Percentiles rank a stretch among this genome's conserved stretches.
Evolutionary conservation across 148 eudicot species (phyloP).

Genomic region (Nyssa sinensis): DNA sequence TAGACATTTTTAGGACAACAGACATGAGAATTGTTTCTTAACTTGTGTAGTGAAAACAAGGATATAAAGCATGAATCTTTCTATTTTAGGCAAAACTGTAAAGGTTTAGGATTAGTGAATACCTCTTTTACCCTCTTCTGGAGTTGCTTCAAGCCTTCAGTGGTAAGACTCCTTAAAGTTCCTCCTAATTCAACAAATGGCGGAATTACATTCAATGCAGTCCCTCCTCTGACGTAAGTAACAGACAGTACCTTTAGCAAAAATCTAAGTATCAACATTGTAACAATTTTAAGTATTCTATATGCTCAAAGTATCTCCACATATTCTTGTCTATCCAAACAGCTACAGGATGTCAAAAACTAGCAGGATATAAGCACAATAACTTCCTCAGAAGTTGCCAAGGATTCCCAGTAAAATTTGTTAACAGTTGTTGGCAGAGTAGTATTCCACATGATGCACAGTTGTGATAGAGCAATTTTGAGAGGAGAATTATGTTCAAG

Average conservation of each 20-base stretch:
- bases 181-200: constrained; percentile 73
- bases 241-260: constrained; percentile 75
- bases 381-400: neutral
- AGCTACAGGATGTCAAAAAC: neutral
- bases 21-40: neutral
- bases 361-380: neutral
- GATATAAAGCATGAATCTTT: neutral
- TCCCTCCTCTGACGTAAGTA: constrained; percentile 70
- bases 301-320: neutral
- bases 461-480: neutral
- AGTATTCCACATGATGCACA: neutral
- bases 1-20: neutral
- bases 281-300: neutral
- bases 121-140: constrained; percentile 72
- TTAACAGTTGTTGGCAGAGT: neutral
- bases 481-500: neutral
- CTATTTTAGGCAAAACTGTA: neutral
- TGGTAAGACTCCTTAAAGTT: constrained; percentile 74
- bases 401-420: neutral
- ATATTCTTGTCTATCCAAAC: neutral
- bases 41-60: neutral
- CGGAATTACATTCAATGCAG: constrained; percentile 52
- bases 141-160: constrained; percentile 62
- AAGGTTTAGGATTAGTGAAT: constrained; percentile 2
- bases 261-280: constrained; percentile 11